Evolutionary conservation across 176 grass and related monocot genomes (phyloP), one percentile per base, ranked within the genome.

Genomic region (Chrysopogon serrulatus): DNA sequence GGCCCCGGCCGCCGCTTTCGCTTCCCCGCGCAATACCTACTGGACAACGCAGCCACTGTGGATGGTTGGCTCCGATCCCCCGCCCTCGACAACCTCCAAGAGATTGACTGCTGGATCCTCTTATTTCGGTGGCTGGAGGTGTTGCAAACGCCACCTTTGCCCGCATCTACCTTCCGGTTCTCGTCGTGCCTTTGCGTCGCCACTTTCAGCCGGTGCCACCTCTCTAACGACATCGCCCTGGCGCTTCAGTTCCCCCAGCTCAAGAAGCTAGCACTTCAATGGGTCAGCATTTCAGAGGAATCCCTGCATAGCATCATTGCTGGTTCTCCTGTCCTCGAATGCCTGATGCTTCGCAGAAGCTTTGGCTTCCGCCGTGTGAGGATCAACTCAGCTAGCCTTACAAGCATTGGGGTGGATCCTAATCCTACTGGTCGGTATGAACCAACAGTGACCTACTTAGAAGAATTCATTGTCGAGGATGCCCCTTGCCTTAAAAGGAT

Each of bases 131-230:
- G n/a, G n/a, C 1, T 6, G 18, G 2, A 8, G 2, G 4, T 10
- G 19, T 1, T 7, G 36, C 3, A 15, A 10, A 45, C 3, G 34
- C 34, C 35, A 21, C 44, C 86, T n/a, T 90, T 69, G 0, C 71
- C 60, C 8, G 69, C 44, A 5, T 73, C 75, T 18, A 16, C 68
- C 85, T 88, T 90, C 49, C 79, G 73, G 16, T 84, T 76, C 72
- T 53, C 82, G 1, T 8, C 15, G 2, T 32, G 17, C 47, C 61
- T 84, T n/a, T 45, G 43, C 1, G 60, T 42, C 0, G 72, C 33
- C 8, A 76, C 44, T 6, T 5, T 84, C 44, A 11, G 72, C 24
- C 5, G 41, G 1, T 76, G 72, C 61, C 14, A 65, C 34, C 6
- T 76, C 36, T 0, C 16, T 0, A n/a, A 54, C 42, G 12, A 2